These are phyloP conservation scores for Dictyophora rubrovolvata DNA, from an alignment of 768 basidiomycete genomes.

Conservation along the genomic window DNA sequence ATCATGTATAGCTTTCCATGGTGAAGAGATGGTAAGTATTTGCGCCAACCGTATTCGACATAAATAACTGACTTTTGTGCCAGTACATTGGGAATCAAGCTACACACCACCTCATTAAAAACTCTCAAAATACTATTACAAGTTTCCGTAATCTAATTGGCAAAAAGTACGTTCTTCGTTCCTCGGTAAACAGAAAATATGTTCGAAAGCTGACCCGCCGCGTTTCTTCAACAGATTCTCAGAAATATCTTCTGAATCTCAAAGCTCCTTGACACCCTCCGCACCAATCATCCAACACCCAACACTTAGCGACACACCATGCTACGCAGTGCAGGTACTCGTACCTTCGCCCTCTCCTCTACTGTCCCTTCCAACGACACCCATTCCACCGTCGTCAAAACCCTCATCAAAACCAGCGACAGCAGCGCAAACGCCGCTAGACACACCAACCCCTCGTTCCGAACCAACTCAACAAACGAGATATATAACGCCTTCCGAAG, in stretches of 20 bases:
- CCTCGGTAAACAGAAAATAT: too few species aligned
- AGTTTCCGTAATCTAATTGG: conserved; percentile 91
- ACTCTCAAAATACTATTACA: conserved; percentile 87
- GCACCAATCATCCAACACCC: conserved; percentile 74
- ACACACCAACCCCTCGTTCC: conserved; percentile 65
- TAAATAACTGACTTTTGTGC: neutral
- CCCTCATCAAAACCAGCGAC: conserved; percentile 34
- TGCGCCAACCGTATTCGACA: neutral
- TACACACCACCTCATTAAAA: conserved; percentile 90
- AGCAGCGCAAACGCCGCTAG: conserved; percentile 47
- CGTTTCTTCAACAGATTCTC: conserved; percentile 46
- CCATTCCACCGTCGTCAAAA: conserved; percentile 50
- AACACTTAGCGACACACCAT: conserved; percentile 56
- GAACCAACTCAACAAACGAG: conserved; percentile 60
- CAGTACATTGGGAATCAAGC: conserved; percentile 97
- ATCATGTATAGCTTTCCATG: conserved; percentile 82
- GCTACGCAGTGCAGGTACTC: conserved; percentile 76
- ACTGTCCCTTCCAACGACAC: conserved; percentile 32
- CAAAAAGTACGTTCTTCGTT: conserved; percentile 54
- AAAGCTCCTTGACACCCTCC: conserved; percentile 40
- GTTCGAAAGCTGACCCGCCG: neutral
- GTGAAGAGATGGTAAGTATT: conserved; percentile 74
- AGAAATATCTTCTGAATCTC: conserved; percentile 38
- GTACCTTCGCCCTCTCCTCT: conserved; percentile 67
- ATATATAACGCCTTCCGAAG: conserved; percentile 73